Conservation (phyloP, 2,329 filamentous ascomycete species). For the Stylonectria norvegica region DNA sequence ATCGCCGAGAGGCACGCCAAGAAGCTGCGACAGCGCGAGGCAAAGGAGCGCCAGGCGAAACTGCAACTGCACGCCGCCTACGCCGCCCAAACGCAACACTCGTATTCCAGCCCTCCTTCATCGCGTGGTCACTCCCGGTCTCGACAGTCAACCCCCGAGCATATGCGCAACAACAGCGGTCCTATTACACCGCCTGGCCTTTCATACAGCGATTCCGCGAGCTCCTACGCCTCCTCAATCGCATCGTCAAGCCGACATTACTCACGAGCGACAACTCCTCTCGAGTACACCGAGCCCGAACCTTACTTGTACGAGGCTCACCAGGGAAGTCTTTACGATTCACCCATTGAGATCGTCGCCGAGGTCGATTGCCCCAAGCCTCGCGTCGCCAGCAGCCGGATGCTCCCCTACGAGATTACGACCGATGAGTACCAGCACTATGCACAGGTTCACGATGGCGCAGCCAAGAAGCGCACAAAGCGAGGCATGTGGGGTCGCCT, state of each 20-base stretch:
- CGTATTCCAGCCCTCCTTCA: constrained; percentile 46
- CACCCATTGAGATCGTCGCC: constrained; percentile 46
- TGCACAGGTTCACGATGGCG: constrained; percentile 43
- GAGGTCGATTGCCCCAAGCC: constrained; percentile 39
- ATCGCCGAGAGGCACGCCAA: constrained; percentile 50
- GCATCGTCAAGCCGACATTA: constrained; percentile 48
- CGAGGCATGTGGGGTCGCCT: constrained; percentile 54
- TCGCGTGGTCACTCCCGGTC: constrained; percentile 44
- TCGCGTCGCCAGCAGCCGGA: constrained; percentile 28
- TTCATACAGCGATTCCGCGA: constrained; percentile 47
- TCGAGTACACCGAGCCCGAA: constrained; percentile 43
- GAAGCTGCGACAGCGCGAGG: constrained; percentile 48
- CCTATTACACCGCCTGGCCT: constrained; percentile 44
- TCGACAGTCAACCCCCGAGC: constrained; percentile 40
- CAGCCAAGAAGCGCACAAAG: constrained; percentile 47
- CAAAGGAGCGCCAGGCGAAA: constrained; percentile 41
- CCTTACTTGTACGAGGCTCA: constrained; percentile 40
- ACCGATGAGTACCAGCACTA: constrained; percentile 40
- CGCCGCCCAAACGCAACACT: constrained; percentile 33
- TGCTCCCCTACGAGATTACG: constrained; percentile 56
- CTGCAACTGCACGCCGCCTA: too few relatives aligned
- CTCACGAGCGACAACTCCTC: constrained; percentile 51
- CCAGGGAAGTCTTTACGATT: constrained; percentile 45
- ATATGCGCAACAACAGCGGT: constrained; percentile 37
- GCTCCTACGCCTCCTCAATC: constrained; percentile 48